These are phyloP conservation scores for Piromyces finnis DNA, from an alignment of 192 early-diverging fungal species.

Conservation along the genomic window DNA sequence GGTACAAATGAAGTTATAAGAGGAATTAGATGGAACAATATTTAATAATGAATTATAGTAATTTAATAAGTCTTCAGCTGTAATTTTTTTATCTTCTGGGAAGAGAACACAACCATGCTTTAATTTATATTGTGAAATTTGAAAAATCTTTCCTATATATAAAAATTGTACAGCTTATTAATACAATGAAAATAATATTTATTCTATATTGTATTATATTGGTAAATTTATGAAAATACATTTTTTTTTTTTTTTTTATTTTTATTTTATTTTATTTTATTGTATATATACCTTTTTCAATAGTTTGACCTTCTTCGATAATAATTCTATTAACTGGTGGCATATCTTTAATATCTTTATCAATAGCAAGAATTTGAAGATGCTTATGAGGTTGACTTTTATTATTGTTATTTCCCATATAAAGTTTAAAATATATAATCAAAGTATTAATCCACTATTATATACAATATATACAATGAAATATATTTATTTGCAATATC, in stretches of 20 bases:
- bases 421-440: no score
- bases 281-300: no score
- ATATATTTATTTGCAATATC: no score
- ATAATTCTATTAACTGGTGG: neutral
- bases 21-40: conserved; percentile 4
- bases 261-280: no score
- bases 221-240: no score
- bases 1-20: conserved; percentile 43
- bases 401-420: no score
- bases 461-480: no score
- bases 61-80: neutral
- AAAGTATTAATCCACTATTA: no score
- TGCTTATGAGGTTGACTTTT: conserved; percentile 42
- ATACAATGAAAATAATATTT: no score
- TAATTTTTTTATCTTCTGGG: neutral
- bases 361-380: conserved; percentile 35
- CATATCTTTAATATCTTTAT: conserved; percentile 3
- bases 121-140: neutral
- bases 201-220: no score
- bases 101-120: neutral
- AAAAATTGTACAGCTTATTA: no score
- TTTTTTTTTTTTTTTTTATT: no score
- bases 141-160: neutral
- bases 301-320: neutral
- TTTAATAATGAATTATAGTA: neutral